Evolutionary conservation across 2,329 filamentous ascomycete species (phyloP).

Genomic region (Periconia macrospinosa): DNA sequence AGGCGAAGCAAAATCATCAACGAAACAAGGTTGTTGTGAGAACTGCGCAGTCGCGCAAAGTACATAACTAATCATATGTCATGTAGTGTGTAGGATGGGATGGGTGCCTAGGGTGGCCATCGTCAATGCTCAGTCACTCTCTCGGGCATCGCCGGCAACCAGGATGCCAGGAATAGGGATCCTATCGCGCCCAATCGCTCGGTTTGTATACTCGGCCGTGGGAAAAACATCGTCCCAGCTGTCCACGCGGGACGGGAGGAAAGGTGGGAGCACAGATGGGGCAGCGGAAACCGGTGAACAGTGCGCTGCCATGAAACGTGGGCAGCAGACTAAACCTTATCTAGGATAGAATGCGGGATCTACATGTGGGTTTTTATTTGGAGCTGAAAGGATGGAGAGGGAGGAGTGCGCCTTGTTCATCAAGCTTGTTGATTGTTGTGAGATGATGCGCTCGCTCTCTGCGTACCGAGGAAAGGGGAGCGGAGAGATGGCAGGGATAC

Average conservation of each 20-base stretch:
- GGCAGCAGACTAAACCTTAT: background rate
- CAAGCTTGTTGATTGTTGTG: background rate
- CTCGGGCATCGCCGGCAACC: conserved; percentile 1
- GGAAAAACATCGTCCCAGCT: too few species aligned
- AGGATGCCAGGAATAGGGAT: background rate
- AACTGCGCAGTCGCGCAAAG: conserved; percentile 11
- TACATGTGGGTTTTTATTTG: background rate
- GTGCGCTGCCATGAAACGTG: background rate
- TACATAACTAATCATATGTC: background rate
- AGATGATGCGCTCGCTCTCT: too few species aligned
- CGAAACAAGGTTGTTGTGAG: background rate
- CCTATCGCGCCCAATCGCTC: conserved; percentile 5
- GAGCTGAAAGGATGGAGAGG: background rate
- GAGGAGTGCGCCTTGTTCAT: background rate
- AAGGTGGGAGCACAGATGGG: conserved; percentile 1
- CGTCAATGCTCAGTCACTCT: background rate
- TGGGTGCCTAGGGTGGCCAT: background rate
- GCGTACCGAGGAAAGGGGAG: too few species aligned
- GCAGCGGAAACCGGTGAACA: conserved; percentile 1
- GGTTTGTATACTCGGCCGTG: background rate
- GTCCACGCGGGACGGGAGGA: background rate
- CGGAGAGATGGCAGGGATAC: too few species aligned
- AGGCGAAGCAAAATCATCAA: background rate
- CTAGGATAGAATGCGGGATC: background rate
- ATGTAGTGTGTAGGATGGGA: background rate